A percentile compares a stretch with the other conserved stretches of the same genome.
Conservation (phyloP, 257 asterid species). For the Ilex asprella region DNA sequence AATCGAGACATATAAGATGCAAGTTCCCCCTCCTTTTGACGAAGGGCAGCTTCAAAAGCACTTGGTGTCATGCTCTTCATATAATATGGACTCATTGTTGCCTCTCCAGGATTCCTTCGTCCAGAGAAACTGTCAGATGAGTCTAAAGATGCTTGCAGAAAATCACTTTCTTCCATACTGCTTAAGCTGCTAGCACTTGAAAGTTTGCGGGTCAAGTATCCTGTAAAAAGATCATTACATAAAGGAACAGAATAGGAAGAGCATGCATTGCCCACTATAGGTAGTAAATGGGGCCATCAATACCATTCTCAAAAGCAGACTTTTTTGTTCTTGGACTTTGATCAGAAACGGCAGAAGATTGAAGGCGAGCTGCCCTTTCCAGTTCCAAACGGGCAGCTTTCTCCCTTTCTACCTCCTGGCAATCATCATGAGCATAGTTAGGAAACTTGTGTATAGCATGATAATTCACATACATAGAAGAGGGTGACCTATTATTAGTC, state of each 20-base stretch:
- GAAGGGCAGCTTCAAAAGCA: slow-evolving; percentile 86
- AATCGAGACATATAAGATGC: slow-evolving; percentile 92
- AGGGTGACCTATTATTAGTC: too few species aligned
- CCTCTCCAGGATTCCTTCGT: slow-evolving; percentile 59
- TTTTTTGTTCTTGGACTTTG: slow-evolving; percentile 53
- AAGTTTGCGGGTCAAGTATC: slow-evolving; percentile 61
- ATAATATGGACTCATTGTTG: slow-evolving; percentile 64
- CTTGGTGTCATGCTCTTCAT: slow-evolving; percentile 75
- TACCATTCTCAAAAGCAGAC: slow-evolving; percentile 77
- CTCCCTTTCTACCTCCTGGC: slow-evolving; percentile 83
- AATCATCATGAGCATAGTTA: slow-evolving; percentile 7
- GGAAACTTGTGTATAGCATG: too few species aligned
- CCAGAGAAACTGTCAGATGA: slow-evolving; percentile 67
- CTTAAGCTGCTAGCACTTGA: slow-evolving; percentile 88
- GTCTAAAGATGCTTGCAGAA: slow-evolving; percentile 82
- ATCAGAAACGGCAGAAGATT: slow-evolving; percentile 48
- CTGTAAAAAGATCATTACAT: slow-evolving; percentile 42
- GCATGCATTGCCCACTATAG: neutral
- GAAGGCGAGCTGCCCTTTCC: slow-evolving; percentile 63
- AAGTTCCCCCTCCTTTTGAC: slow-evolving; percentile 99
- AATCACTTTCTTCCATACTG: slow-evolving; percentile 96
- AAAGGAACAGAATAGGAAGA: slow-evolving; percentile 1
- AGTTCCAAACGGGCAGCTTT: slow-evolving; percentile 81
- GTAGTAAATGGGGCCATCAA: neutral
- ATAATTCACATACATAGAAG: too few species aligned